phyloP scores from a whole-genome alignment of 192 early-diverging fungal genomes.

The Chytriomyces confervae region DNA sequence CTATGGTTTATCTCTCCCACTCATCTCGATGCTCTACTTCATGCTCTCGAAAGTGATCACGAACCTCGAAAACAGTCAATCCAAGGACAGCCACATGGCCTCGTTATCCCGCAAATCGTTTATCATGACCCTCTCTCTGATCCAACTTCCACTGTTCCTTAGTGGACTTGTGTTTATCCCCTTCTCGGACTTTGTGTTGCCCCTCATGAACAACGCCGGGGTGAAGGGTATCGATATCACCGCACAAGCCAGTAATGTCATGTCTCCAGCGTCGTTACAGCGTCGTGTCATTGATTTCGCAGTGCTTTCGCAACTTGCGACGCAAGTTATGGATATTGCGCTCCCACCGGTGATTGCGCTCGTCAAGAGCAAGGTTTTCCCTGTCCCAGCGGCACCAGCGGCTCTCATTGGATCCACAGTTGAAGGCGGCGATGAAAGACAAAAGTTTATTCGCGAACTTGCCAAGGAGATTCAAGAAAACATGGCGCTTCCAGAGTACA shows the following conservation, averaged over 20 bases:
- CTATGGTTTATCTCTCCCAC: constrained; percentile 76
- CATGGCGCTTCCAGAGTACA: constrained; percentile 72
- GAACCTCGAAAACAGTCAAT: constrained; percentile 83
- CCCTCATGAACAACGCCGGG: constrained; percentile 49
- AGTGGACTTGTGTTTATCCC: constrained; percentile 89
- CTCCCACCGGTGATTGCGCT: constrained; percentile 64
- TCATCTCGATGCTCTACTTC: constrained; percentile 70
- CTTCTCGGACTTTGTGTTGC: constrained; percentile 69
- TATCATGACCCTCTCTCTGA: constrained; percentile 79
- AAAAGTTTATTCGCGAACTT: constrained; percentile 36
- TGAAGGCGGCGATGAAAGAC: constrained; percentile 39
- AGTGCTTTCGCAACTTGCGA: constrained; percentile 83
- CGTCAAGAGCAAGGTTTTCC: neutral
- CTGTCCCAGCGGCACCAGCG: neutral
- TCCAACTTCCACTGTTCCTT: constrained; percentile 83
- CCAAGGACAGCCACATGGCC: constrained; percentile 69
- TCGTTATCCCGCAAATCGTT: constrained; percentile 84
- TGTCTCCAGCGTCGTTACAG: constrained; percentile 65
- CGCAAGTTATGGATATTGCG: constrained; percentile 74
- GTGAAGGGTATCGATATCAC: neutral
- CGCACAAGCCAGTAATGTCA: constrained; percentile 29
- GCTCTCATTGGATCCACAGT: constrained; percentile 32
- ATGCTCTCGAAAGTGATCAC: constrained; percentile 66
- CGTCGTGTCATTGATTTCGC: constrained; percentile 78
- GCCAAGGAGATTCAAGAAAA: constrained; percentile 64